Base-by-base conservation (phyloP, 2,329 filamentous ascomycete genomes). In the Raffaelea albimanens region DNA sequence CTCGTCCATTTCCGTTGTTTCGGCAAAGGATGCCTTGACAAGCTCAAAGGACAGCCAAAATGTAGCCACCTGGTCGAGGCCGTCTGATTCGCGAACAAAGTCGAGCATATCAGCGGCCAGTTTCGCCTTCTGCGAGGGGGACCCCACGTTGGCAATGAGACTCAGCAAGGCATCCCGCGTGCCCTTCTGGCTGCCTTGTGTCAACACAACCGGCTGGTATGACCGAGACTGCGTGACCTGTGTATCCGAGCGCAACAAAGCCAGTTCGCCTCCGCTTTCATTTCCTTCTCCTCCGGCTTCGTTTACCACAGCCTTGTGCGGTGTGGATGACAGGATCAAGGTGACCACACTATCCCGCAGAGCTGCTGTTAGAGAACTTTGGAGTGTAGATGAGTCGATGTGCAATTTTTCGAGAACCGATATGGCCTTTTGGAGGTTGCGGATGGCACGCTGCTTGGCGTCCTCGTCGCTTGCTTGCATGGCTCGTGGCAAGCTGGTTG, bases 401-500 rank as follows among this genome's bases (percentile, higher is more conserved):
- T 79, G 75, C 18, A 87, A 69, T 4, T 75, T 70, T 18, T 74
- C 75, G 19, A 93, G 67, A 8, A 91, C 62, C 25, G 77, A 72
- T 45, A 87, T 81, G 0, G 85, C 82, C 43, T 82, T 83, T 14
- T 83, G 78, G n/a, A 98, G 75, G 52, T 91, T 87, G 23, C 76
- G 75, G 22, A 97, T 75, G 2, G 83, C 80, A 47, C 76, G 75
- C 52, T 80, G 74, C 61, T 94, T 95, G 23, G 75, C 70, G n/a
- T 73, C 72, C 55, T 95, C 88, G 57, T 97, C 89, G 55, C 82
- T 84, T 9, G 82, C 79, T 61, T 91, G 87, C 80, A 96, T 90
- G 14, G 87, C 66, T 16, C 89, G 78, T 5, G 91, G 83, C 18
- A 98, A 74, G 38, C 87, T 83, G 2, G 80, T 78, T 21, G 90